A percentile compares a stretch with the other conserved stretches of the same genome.
These are phyloP conservation scores for Eugenia klotzschiana DNA, from an alignment of 441 rosid genomes.

Conservation along the genomic window DNA sequence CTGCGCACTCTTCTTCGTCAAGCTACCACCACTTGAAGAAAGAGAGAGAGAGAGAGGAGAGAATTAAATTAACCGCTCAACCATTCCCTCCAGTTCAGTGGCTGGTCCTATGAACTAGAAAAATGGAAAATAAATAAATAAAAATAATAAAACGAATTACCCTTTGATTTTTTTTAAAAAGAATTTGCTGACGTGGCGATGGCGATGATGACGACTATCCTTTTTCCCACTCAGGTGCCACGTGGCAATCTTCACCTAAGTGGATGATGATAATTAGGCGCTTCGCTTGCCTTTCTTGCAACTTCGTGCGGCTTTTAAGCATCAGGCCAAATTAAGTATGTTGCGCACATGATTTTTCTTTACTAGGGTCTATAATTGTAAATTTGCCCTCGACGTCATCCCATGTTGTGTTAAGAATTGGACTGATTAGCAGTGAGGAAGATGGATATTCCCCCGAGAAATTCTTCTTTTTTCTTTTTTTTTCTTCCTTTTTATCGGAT, in stretches of 20 bases:
- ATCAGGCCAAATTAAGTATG: not conserved
- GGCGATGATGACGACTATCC: not conserved
- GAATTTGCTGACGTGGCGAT: not conserved
- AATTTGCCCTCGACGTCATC: not conserved
- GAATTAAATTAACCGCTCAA: conserved; percentile 36
- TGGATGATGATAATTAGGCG: not conserved
- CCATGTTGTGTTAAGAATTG: not conserved
- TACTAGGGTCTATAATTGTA: not conserved
- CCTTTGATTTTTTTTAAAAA: not conserved
- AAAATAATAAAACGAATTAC: not conserved
- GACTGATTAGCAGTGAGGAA: not conserved
- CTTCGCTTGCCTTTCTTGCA: not conserved
- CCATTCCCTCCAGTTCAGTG: conserved; percentile 25
- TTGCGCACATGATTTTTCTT: not conserved
- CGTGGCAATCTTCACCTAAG: not conserved
- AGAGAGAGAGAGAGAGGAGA: not conserved
- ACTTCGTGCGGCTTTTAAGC: not conserved
- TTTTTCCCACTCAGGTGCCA: not conserved
- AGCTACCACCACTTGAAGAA: conserved; percentile 27
- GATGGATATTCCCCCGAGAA: not conserved
- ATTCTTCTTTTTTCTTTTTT: not conserved
- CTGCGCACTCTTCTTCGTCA: conserved; percentile 55
- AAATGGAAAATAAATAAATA: no score
- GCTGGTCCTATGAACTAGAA: not conserved
- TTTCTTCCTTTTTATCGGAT: not conserved